Percentiles rank a stretch among this genome's conserved stretches.
phyloP scores from a whole-genome alignment of 164 flowering plant species.

The Sextonia rubra region DNA sequence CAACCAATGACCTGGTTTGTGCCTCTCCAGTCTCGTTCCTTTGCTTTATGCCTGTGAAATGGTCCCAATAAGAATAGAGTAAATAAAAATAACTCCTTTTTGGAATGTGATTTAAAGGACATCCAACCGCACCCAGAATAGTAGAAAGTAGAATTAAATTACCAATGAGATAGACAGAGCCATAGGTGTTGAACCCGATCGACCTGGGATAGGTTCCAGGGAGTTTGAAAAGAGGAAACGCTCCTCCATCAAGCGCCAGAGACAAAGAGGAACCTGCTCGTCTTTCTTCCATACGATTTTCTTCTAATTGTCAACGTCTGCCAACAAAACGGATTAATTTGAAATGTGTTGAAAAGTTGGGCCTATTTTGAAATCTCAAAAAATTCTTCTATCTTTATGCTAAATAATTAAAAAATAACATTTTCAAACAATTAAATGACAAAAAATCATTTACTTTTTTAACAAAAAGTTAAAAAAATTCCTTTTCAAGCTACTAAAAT shows the following conservation, averaged over 20 bases:
- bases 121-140: too few species aligned
- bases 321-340: conserved; percentile 30
- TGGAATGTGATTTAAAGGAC: too few species aligned
- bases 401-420: too few species aligned
- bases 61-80: neutral
- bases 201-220: conserved; percentile 79
- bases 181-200: conserved; percentile 67
- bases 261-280: conserved; percentile 25
- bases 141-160: conserved; percentile 10
- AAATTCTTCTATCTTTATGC: too few species aligned
- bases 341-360: too few species aligned
- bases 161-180: conserved; percentile 82
- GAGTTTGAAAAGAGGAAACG: conserved; percentile 39
- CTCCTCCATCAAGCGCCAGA: conserved; percentile 52
- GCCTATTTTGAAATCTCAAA: too few species aligned
- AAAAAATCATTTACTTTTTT: too few species aligned
- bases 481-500: too few species aligned
- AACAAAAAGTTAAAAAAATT: too few species aligned
- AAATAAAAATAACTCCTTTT: too few species aligned
- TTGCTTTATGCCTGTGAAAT: conserved; percentile 52
- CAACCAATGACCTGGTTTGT: conserved; percentile 69
- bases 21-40: too few species aligned
- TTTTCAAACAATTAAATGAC: too few species aligned
- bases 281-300: conserved; percentile 23
- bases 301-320: conserved; percentile 7